Evolutionary conservation across 2,329 filamentous ascomycete genomes (phyloP).

Genomic region (Sordariomycetes sp.): DNA sequence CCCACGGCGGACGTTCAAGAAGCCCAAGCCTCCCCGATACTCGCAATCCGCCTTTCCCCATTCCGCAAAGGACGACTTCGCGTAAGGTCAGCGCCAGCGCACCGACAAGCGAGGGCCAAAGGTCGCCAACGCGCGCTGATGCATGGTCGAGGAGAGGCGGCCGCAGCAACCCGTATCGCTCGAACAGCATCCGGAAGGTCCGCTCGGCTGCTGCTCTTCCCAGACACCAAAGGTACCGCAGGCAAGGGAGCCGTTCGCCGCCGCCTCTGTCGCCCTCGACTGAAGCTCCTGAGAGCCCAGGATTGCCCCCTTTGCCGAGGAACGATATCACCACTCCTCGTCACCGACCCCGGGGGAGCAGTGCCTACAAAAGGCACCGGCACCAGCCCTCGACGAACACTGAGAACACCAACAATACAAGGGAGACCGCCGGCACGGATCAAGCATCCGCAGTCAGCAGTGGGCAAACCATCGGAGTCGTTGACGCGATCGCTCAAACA

Average conservation of each 20-base stretch:
- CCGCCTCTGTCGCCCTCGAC: constrained; percentile 60
- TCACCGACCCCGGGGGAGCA: constrained; percentile 28
- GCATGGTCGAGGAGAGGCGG: constrained; percentile 45
- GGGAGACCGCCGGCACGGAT: constrained; percentile 32
- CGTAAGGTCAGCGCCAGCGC: constrained; percentile 60
- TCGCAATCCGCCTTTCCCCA: constrained; percentile 75
- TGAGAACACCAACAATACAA: constrained; percentile 35
- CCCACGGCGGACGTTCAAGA: constrained; percentile 53
- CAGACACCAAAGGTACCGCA: constrained; percentile 37
- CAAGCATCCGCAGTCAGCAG: constrained; percentile 37
- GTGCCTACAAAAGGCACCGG: constrained; percentile 36
- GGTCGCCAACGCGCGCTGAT: constrained; percentile 62
- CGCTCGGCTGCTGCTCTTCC: constrained; percentile 73
- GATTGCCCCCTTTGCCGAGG: constrained; percentile 61
- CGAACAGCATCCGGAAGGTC: constrained; percentile 67
- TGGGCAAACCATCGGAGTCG: constrained; percentile 65
- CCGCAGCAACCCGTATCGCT: constrained; percentile 39
- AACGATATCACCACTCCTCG: constrained; percentile 61
- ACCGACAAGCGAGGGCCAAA: constrained; percentile 56
- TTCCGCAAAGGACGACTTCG: constrained; percentile 82
- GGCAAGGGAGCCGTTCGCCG: constrained; percentile 49
- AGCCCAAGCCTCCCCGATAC: constrained; percentile 57
- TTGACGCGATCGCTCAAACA: constrained; percentile 93
- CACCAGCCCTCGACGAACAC: constrained; percentile 55
- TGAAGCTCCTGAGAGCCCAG: constrained; percentile 59